A percentile compares a stretch with the other conserved stretches of the same genome.
These are phyloP conservation scores for Cordyceps fumosorosea DNA, from an alignment of 2,329 filamentous ascomycete species.

Conservation along the genomic window DNA sequence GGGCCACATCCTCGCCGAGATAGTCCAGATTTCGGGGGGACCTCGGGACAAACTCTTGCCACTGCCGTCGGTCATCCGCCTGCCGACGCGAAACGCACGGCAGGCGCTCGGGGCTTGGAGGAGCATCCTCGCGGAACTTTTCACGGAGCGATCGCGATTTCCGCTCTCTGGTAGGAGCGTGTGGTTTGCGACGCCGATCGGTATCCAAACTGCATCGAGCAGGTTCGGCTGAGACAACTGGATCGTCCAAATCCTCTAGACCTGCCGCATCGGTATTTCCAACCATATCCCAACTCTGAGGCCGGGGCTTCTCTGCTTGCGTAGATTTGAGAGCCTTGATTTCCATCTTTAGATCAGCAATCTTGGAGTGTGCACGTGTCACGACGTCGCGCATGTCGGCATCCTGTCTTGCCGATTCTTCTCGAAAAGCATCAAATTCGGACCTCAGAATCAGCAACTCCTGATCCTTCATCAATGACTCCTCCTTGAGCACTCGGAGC, in stretches of 20 bases:
- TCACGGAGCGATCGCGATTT: constrained; percentile 24
- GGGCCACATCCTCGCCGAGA: constrained; percentile 27
- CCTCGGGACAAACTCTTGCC: constrained; percentile 37
- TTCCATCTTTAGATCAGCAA: constrained; percentile 49
- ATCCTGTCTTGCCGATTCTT: constrained; percentile 47
- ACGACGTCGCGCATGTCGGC: constrained; percentile 49
- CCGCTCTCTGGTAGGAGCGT: background rate
- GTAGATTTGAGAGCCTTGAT: constrained; percentile 37
- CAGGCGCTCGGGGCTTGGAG: background rate
- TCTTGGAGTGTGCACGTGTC: constrained; percentile 50
- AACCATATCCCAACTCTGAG: constrained; percentile 25
- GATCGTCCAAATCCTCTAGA: background rate
- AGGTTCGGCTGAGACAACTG: background rate
- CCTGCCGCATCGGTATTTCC: constrained; percentile 13
- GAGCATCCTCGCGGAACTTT: constrained; percentile 28
- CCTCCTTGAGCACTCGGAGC: constrained; percentile 37
- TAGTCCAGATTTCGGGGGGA: constrained; percentile 33
- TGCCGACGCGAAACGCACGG: too few species aligned
- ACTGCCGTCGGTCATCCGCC: constrained; percentile 27
- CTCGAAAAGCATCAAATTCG: constrained; percentile 49
- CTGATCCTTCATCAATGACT: constrained; percentile 40
- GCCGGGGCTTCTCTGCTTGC: constrained; percentile 18
- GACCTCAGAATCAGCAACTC: constrained; percentile 42
- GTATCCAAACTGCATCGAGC: constrained; percentile 24
- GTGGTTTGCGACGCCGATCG: constrained; percentile 1